phyloP scores from a whole-genome alignment of 2,329 filamentous ascomycete species.

The Xylaria hypoxylon region DNA sequence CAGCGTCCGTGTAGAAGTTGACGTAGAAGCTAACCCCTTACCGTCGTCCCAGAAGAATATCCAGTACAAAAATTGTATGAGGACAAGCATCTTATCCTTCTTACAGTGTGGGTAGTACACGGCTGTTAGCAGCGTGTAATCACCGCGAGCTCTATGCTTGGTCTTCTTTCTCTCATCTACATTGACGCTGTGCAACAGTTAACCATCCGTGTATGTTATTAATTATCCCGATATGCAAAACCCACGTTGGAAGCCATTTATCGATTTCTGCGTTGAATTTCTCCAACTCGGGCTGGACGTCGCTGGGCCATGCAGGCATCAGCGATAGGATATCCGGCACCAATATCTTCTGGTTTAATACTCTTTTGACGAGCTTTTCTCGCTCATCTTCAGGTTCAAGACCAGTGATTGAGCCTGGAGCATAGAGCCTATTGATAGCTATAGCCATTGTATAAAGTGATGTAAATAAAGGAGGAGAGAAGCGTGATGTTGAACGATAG shows the following conservation, averaged over 20 bases:
- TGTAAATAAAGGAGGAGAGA: not conserved
- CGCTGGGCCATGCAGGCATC: constrained; percentile 47
- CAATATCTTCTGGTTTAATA: constrained; percentile 44
- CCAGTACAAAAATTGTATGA: constrained; percentile 49
- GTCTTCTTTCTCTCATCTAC: constrained; percentile 46
- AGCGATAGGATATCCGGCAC: constrained; percentile 47
- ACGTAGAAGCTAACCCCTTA: constrained; percentile 20
- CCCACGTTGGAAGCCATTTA: constrained; percentile 47
- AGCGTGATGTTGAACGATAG: not conserved
- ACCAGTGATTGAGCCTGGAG: not conserved
- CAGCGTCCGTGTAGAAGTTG: not conserved
- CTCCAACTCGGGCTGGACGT: constrained; percentile 44
- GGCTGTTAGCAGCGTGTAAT: constrained; percentile 47
- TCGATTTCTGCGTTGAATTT: constrained; percentile 47
- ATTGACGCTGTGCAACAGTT: constrained; percentile 41
- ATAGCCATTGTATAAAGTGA: constrained; percentile 39
- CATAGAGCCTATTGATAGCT: constrained; percentile 39
- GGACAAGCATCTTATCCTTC: constrained; percentile 46
- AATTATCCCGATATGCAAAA: not conserved
- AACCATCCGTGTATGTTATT: constrained; percentile 10
- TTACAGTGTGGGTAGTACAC: constrained; percentile 48
- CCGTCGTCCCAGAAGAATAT: constrained; percentile 50
- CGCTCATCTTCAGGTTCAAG: constrained; percentile 40
- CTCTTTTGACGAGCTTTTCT: constrained; percentile 43
- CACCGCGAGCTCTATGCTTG: constrained; percentile 46